These are phyloP conservation scores for Xylaria sp. DNA, from an alignment of 2,329 filamentous ascomycete species.

Conservation along the genomic window DNA sequence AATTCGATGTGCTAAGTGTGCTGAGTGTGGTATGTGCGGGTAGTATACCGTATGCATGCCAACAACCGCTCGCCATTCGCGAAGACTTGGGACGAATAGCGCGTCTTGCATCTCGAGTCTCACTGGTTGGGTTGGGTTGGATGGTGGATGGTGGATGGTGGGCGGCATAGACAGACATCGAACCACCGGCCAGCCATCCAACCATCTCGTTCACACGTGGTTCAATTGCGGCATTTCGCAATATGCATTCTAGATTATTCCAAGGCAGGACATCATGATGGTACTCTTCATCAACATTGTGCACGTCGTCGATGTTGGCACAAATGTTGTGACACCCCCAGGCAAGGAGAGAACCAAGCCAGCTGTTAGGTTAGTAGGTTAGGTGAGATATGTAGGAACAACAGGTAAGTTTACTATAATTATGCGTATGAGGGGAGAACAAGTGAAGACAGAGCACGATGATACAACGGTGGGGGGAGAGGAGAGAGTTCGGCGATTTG, in stretches of 20 bases:
- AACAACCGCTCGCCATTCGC: slow-evolving; percentile 20
- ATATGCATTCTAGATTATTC: slow-evolving; percentile 34
- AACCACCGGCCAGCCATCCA: slow-evolving; percentile 34
- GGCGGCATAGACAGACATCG: slow-evolving; percentile 26
- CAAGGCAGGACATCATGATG: slow-evolving; percentile 9
- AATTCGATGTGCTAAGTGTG: background rate
- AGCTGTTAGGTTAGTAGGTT: background rate
- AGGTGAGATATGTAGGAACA: too few species aligned
- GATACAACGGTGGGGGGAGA: background rate
- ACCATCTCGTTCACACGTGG: slow-evolving; percentile 32
- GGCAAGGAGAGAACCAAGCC: background rate
- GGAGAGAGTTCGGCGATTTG: background rate
- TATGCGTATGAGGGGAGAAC: background rate
- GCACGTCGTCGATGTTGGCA: slow-evolving; percentile 21
- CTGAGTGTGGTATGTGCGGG: background rate
- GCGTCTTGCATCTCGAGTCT: background rate
- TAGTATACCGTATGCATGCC: slow-evolving; percentile 26
- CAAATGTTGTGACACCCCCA: slow-evolving; percentile 22
- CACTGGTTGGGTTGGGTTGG: too few species aligned
- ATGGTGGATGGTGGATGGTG: slow-evolving; percentile 11
- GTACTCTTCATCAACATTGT: background rate
- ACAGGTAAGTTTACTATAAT: slow-evolving; percentile 10
- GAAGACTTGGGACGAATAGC: slow-evolving; percentile 9
- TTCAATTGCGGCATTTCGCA: slow-evolving; percentile 36
- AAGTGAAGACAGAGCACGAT: slow-evolving; percentile 23